These are phyloP conservation scores for Picea abies DNA, from an alignment of 83 land plant genomes.

Conservation along the genomic window DNA sequence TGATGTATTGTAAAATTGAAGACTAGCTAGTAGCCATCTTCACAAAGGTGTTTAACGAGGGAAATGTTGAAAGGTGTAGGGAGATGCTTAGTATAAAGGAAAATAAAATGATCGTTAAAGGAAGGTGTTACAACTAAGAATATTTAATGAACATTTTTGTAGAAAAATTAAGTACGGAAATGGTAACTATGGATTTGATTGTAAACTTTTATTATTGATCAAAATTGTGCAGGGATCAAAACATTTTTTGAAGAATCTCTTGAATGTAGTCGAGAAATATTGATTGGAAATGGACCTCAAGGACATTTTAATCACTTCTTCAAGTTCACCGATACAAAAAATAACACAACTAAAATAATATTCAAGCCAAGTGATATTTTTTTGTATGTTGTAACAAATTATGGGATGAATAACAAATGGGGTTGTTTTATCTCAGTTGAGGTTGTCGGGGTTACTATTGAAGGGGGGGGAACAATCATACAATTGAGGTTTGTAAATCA, in stretches of 20 bases:
- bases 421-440: slow-evolving; percentile 61
- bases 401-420: slow-evolving; percentile 83
- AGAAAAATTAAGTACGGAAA: no score
- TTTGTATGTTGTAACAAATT: slow-evolving; percentile 83
- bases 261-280: slow-evolving; percentile 51
- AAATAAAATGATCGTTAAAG: no score
- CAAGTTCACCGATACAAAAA: slow-evolving; percentile 25
- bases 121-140: no score
- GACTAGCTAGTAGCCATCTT: no score
- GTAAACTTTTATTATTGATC: no score
- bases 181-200: no score
- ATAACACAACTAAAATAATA: background rate
- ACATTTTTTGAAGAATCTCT: slow-evolving; percentile 55
- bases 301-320: slow-evolving; percentile 76
- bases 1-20: no score
- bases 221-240: slow-evolving; percentile 60
- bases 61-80: no score
- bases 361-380: slow-evolving; percentile 59
- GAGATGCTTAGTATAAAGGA: no score
- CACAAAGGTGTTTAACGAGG: no score
- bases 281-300: slow-evolving; percentile 70
- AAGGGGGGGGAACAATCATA: slow-evolving; percentile 89
- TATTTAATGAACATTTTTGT: no score
- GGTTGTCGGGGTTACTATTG: slow-evolving; percentile 77
- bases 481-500: slow-evolving; percentile 45